phyloP scores from a whole-genome alignment of 2,329 filamentous ascomycete genomes.

The Venturia oleaginea region DNA sequence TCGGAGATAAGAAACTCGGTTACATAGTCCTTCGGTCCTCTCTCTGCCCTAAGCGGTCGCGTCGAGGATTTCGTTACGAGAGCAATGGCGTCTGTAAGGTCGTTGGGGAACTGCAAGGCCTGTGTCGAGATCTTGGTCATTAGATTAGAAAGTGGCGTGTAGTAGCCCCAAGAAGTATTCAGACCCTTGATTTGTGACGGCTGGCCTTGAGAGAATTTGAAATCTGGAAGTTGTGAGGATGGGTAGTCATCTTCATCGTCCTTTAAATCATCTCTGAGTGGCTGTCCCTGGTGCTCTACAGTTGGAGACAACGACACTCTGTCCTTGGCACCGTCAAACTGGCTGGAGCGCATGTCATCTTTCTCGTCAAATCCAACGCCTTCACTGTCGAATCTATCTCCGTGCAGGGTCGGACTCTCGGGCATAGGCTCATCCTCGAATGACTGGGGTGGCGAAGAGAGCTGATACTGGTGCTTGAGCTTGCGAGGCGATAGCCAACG shows the following conservation, averaged over 20 bases:
- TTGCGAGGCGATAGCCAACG: not conserved
- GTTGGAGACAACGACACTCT: not conserved
- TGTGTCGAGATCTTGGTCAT: slow-evolving; percentile 32
- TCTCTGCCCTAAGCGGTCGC: slow-evolving; percentile 28
- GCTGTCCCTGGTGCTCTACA: not conserved
- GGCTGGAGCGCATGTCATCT: not conserved
- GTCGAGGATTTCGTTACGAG: slow-evolving; percentile 30
- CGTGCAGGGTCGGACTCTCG: not conserved
- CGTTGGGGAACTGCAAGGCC: slow-evolving; percentile 25
- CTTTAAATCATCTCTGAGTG: not conserved
- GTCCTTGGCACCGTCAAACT: not conserved
- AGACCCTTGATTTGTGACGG: slow-evolving; percentile 22
- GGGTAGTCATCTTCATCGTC: not conserved
- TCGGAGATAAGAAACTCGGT: slow-evolving; percentile 36
- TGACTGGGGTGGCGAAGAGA: not conserved
- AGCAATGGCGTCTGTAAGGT: slow-evolving; percentile 33
- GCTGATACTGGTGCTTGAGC: not conserved
- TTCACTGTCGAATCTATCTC: not conserved
- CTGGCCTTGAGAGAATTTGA: not conserved
- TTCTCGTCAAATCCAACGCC: not conserved
- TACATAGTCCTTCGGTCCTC: slow-evolving; percentile 35
- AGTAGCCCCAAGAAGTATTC: slow-evolving; percentile 35
- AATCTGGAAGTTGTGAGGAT: slow-evolving; percentile 2
- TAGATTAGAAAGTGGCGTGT: slow-evolving; percentile 34
- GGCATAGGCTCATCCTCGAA: not conserved